Evolutionary conservation across 306 rosid species (phyloP).

Genomic region (Cicer pinnatifidum): DNA sequence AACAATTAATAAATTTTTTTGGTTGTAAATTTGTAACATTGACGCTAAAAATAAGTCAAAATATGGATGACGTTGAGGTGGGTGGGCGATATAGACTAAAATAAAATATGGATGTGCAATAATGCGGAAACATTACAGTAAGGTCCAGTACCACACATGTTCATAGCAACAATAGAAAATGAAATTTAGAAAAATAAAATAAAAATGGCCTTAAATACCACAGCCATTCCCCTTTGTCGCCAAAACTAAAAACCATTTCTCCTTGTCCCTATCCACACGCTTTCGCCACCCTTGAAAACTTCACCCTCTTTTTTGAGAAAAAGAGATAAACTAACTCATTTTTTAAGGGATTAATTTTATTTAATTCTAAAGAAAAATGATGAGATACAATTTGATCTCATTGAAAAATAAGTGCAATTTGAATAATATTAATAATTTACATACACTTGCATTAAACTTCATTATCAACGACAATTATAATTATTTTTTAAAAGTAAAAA

Average conservation of each 20-base stretch:
- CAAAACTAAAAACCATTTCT: no score
- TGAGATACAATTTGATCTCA: no score
- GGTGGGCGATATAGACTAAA: background rate
- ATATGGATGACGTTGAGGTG: constrained; percentile 1
- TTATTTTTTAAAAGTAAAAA: no score
- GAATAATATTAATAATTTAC: background rate
- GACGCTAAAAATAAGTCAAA: no score
- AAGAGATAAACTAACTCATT: background rate
- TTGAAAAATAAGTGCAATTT: no score
- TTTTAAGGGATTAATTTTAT: background rate
- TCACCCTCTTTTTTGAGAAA: background rate
- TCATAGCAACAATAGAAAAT: background rate
- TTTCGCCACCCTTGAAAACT: background rate
- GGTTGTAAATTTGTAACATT: no score
- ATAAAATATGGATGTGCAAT: background rate
- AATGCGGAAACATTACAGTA: no score
- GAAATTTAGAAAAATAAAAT: background rate
- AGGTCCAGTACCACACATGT: background rate
- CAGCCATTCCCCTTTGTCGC: background rate
- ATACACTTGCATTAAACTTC: background rate
- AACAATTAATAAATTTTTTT: no score
- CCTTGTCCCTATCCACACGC: constrained; percentile 32
- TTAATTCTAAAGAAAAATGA: no score
- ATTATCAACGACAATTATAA: background rate
- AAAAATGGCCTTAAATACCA: background rate